Percentiles rank a stretch among this genome's conserved stretches.
phyloP scores from a whole-genome alignment of 106 monocot genomes.

The Dactylorhiza incarnata region DNA sequence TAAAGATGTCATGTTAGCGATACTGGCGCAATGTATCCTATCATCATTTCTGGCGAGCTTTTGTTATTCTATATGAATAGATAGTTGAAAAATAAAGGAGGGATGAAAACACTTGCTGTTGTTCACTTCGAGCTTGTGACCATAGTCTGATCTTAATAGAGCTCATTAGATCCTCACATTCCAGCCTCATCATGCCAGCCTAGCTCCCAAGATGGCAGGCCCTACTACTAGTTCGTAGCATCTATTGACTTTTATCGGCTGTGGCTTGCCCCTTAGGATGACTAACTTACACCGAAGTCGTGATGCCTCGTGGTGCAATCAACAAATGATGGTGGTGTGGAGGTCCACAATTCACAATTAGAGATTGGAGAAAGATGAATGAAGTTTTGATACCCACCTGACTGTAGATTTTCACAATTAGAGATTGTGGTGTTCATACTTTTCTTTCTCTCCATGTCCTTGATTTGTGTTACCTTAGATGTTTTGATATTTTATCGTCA shows the following conservation, averaged over 20 bases:
- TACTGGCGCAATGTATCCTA: neutral
- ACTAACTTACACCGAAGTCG: neutral
- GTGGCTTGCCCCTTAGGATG: neutral
- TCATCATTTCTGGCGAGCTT: neutral
- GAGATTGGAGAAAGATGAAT: neutral
- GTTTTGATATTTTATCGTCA: neutral
- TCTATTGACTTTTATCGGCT: neutral
- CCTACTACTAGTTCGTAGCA: neutral
- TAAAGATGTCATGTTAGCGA: neutral
- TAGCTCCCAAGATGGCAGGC: neutral
- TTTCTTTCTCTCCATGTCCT: neutral
- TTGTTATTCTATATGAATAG: neutral
- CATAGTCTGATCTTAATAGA: neutral
- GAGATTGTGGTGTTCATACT: too few relatives aligned
- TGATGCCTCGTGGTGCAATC: neutral
- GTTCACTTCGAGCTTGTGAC: neutral
- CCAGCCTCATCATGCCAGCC: neutral
- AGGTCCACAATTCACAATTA: neutral
- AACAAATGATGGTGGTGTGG: neutral
- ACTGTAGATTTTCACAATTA: too few relatives aligned
- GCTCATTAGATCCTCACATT: neutral
- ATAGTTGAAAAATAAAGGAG: neutral
- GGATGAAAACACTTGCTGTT: neutral
- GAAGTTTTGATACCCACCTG: too few relatives aligned
- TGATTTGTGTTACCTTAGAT: neutral